phyloP scores from a whole-genome alignment of 225 moss, liverwort and hornwort genomes.

The Lunularia cruciata region DNA sequence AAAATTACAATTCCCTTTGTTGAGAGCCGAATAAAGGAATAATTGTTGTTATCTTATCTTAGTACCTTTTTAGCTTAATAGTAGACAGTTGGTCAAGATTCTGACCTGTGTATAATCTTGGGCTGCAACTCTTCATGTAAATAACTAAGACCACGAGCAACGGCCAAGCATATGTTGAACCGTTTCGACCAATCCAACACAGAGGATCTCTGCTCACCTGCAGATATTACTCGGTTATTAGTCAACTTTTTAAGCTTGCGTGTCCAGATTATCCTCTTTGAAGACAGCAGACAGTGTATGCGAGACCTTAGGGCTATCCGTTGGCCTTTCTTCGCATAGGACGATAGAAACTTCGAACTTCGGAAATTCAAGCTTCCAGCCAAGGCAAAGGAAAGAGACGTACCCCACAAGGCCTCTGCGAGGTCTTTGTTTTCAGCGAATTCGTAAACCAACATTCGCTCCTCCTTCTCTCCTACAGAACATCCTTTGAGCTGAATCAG shows the following conservation, averaged over 20 bases:
- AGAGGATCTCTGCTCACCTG: slow-evolving; percentile 3
- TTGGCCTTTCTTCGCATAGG: background rate
- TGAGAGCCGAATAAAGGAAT: too few relatives aligned
- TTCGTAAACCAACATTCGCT: slow-evolving; percentile 37
- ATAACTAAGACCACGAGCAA: slow-evolving; percentile 34
- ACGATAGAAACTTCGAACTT: too few relatives aligned
- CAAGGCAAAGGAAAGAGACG: too few relatives aligned
- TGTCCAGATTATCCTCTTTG: too few relatives aligned
- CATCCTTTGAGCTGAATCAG: slow-evolving; percentile 41
- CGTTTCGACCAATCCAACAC: slow-evolving; percentile 25
- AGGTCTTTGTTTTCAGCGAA: slow-evolving; percentile 24
- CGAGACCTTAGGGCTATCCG: background rate
- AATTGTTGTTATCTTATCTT: too few relatives aligned
- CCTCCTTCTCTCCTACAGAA: slow-evolving; percentile 25
- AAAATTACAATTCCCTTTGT: too few relatives aligned
- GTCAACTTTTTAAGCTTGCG: background rate
- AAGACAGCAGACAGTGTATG: too few relatives aligned
- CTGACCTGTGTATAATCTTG: slow-evolving; percentile 34
- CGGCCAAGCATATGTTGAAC: slow-evolving; percentile 26
- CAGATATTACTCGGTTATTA: background rate
- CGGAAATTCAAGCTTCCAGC: too few relatives aligned
- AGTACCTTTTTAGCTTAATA: too few relatives aligned
- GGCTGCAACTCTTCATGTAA: slow-evolving; percentile 40
- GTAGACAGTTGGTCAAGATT: too few relatives aligned
- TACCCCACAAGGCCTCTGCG: slow-evolving; percentile 30